Evolutionary conservation across 164 flowering plant species (phyloP).

Genomic region (Nelumbo lutea): DNA sequence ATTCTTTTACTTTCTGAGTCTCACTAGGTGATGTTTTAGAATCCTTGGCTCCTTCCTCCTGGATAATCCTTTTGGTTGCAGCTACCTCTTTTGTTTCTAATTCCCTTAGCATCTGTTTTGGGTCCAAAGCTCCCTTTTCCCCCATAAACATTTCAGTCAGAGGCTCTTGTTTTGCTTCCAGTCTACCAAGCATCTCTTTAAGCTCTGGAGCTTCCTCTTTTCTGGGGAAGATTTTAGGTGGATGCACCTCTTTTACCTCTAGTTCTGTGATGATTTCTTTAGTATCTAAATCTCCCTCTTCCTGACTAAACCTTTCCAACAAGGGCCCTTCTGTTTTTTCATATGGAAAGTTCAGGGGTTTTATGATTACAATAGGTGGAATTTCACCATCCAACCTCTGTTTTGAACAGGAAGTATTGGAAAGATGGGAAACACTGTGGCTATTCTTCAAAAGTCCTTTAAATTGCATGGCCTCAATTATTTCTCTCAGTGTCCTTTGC

Average conservation of each 20-base stretch:
- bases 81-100: conserved; percentile 1
- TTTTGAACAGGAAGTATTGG: conserved; percentile 11
- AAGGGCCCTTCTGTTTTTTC: conserved; percentile 14
- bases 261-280: conserved; percentile 18
- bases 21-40: conserved; percentile 56
- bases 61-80: conserved; percentile 3
- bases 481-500: conserved; percentile 43
- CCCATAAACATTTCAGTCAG: conserved; percentile 10
- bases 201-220: conserved; percentile 9
- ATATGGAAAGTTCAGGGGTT: conserved; percentile 35
- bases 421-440: conserved; percentile 9
- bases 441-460: conserved; percentile 45
- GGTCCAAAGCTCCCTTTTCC: conserved; percentile 11
- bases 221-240: neutral
- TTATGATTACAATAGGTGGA: conserved; percentile 79
- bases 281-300: conserved; percentile 19
- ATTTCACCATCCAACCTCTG: conserved; percentile 22
- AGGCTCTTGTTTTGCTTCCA: conserved; percentile 14
- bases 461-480: conserved; percentile 48
- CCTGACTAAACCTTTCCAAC: conserved; percentile 2
- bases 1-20: conserved; percentile 32
- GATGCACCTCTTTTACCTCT: conserved; percentile 22
- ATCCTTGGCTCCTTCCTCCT: conserved; percentile 9
- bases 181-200: conserved; percentile 6
- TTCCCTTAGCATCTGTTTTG: conserved; percentile 5